Evolutionary conservation across 805 yeast species (phyloP).

Genomic region (Saccharomyces mikatae): DNA sequence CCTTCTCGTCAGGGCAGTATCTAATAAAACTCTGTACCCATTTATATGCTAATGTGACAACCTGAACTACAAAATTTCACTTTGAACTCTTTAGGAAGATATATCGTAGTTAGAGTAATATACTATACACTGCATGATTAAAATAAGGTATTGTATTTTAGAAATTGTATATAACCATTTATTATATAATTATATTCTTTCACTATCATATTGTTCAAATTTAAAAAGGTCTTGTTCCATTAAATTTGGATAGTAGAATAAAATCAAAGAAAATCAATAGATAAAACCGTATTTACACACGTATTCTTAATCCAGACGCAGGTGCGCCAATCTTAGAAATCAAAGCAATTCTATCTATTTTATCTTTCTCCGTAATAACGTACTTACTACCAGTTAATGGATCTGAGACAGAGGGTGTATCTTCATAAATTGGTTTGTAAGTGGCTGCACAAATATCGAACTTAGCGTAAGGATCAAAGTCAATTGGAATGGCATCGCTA

Average conservation of each 20-base stretch:
- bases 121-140: not conserved
- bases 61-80: not conserved
- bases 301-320: conserved; percentile 75
- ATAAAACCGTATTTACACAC: conserved; percentile 8
- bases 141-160: not conserved
- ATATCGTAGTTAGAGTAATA: not conserved
- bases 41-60: not conserved
- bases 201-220: not conserved
- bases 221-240: not conserved
- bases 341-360: conserved; percentile 63
- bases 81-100: not conserved
- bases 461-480: conserved; percentile 86
- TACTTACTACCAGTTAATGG: conserved; percentile 88
- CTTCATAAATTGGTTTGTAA: conserved; percentile 80
- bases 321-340: conserved; percentile 83
- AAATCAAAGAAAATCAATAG: not conserved
- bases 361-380: conserved; percentile 68
- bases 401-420: conserved; percentile 59
- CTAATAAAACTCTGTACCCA: not conserved
- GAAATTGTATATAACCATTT: not conserved
- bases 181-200: not conserved
- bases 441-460: conserved; percentile 86
- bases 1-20: not conserved
- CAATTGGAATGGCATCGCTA: conserved; percentile 80
- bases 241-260: not conserved